A percentile compares a stretch with the other conserved stretches of the same genome.
phyloP scores from a whole-genome alignment of 805 yeast species.

The Nakazawaea wickerhamii region DNA sequence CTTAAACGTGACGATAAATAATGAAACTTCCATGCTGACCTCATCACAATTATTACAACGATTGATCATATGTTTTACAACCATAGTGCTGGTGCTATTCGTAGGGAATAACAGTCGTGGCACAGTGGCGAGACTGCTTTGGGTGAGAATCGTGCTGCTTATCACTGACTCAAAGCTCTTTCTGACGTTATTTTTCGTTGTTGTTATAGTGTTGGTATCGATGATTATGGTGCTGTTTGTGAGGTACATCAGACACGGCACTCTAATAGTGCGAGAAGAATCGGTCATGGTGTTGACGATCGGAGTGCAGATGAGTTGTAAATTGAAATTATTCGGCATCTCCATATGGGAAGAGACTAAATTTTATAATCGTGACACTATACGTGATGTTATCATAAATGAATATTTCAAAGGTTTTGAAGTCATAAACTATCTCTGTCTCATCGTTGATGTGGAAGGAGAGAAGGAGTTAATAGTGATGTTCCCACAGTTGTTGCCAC shows the following conservation, averaged over 20 bases:
- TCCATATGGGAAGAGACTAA: neutral
- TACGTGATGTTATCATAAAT: constrained; percentile 56
- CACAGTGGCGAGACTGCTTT: too few species aligned
- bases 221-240: too few species aligned
- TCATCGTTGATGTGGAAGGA: constrained; percentile 37
- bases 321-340: neutral
- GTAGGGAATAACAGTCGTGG: neutral
- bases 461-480: constrained; percentile 23
- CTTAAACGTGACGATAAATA: neutral
- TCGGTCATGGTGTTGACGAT: constrained; percentile 2
- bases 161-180: too few species aligned
- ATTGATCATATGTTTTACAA: too few species aligned
- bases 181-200: neutral
- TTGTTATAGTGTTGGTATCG: too few species aligned
- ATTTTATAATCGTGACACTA: neutral
- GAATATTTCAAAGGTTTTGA: constrained; percentile 71
- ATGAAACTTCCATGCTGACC: too few species aligned
- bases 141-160: too few species aligned
- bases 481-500: constrained; percentile 27
- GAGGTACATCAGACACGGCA: neutral
- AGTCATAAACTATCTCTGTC: constrained; percentile 59
- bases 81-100: neutral
- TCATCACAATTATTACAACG: too few species aligned
- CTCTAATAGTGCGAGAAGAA: neutral
- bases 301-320: constrained; percentile 7